Conservation (phyloP, 129 eudicot genomes). For the Centella asiatica region DNA sequence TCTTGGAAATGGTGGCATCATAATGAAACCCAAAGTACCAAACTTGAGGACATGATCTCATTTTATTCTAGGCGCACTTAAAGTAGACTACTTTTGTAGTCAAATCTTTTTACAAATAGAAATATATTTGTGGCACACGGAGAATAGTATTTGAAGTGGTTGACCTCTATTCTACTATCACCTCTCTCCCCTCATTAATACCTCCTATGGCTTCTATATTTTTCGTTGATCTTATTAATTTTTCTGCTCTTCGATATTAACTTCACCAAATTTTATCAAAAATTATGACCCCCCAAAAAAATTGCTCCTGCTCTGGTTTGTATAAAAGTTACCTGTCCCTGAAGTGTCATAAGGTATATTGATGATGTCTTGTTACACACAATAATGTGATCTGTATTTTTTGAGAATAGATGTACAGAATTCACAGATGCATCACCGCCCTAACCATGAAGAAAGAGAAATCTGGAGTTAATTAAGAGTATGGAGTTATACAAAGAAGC, state of each 20-base stretch:
- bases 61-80: too few relatives aligned
- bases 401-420: constrained; percentile 89
- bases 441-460: constrained; percentile 25
- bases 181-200: too few relatives aligned
- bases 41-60: too few relatives aligned
- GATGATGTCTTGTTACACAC: constrained; percentile 97
- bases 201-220: too few relatives aligned
- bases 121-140: too few relatives aligned
- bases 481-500: not conserved
- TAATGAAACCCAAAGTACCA: too few relatives aligned
- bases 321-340: constrained; percentile 71
- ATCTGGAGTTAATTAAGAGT: not conserved
- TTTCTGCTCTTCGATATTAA: not conserved
- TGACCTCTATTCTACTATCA: too few relatives aligned
- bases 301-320: not conserved
- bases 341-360: constrained; percentile 86
- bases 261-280: not conserved
- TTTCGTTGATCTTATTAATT: not conserved
- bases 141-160: too few relatives aligned
- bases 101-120: too few relatives aligned
- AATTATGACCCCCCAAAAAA: not conserved
- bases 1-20: too few relatives aligned
- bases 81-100: too few relatives aligned
- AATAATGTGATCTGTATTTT: constrained; percentile 85
- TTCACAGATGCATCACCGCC: constrained; percentile 96